These are phyloP conservation scores for Forsythia suspensa DNA, from an alignment of 257 asterid species.

Conservation along the genomic window DNA sequence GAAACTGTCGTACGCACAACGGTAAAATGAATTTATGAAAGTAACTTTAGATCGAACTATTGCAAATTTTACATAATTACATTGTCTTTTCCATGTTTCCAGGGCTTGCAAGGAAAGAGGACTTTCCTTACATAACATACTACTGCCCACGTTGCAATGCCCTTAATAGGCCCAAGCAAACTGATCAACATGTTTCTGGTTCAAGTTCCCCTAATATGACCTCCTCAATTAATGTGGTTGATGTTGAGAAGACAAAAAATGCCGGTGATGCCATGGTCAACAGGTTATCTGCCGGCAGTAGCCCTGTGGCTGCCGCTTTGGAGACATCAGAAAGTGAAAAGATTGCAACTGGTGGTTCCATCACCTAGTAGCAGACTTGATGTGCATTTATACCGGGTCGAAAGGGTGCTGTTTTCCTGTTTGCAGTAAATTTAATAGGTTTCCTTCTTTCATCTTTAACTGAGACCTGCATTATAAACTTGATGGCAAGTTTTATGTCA, in stretches of 20 bases:
- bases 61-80: not conserved
- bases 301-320: slow-evolving; percentile 16
- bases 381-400: not conserved
- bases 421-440: not conserved
- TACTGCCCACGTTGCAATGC: slow-evolving; percentile 90
- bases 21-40: slow-evolving; percentile 36
- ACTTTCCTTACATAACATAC: slow-evolving; percentile 68
- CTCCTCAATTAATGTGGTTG: slow-evolving; percentile 28
- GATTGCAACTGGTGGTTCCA: not conserved
- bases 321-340: slow-evolving; percentile 7
- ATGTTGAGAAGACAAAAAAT: slow-evolving; percentile 25
- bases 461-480: not conserved
- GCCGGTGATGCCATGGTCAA: slow-evolving; percentile 8
- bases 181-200: slow-evolving; percentile 38
- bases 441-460: not conserved
- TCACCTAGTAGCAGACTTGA: slow-evolving; percentile 1
- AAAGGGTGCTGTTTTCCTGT: not conserved
- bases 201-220: slow-evolving; percentile 33
- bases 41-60: not conserved
- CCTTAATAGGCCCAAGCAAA: slow-evolving; percentile 59
- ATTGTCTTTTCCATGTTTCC: slow-evolving; percentile 22
- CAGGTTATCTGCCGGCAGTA: slow-evolving; percentile 16
- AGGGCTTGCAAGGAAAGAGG: slow-evolving; percentile 95
- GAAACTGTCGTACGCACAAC: slow-evolving; percentile 79
- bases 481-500: not conserved